Evolutionary conservation across 2,329 filamentous ascomycete species (phyloP).

Genomic region (Colletotrichum tofieldiae): DNA sequence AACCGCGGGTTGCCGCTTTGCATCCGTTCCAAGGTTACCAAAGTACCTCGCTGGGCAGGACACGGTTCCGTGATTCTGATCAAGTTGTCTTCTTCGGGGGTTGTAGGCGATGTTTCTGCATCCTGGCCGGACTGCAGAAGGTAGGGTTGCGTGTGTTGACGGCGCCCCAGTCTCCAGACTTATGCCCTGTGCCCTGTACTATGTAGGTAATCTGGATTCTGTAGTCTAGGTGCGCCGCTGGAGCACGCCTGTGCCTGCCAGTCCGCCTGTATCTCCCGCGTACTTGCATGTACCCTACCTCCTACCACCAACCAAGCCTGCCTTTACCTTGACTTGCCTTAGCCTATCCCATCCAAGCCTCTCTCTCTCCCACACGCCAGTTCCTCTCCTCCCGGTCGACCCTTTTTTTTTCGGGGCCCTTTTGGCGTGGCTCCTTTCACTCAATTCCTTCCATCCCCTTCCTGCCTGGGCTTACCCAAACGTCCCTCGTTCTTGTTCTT

Average conservation of each 20-base stretch:
- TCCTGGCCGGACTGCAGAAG: neutral
- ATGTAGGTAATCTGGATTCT: constrained; percentile 13
- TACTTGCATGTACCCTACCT: constrained; percentile 34
- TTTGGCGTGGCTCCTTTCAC: constrained; percentile 38
- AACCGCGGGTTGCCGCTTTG: constrained; percentile 29
- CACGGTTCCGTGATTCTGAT: neutral
- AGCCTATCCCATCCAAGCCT: constrained; percentile 41
- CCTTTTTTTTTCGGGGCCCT: constrained; percentile 35
- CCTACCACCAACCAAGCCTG: constrained; percentile 28
- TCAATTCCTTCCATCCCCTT: constrained; percentile 38
- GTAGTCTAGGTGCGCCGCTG: constrained; percentile 1
- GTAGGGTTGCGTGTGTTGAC: neutral
- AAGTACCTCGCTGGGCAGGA: constrained; percentile 11
- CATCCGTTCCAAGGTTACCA: constrained; percentile 16
- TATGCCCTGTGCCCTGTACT: neutral
- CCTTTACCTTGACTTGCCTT: constrained; percentile 26
- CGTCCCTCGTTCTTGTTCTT: constrained; percentile 34
- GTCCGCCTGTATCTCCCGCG: constrained; percentile 1
- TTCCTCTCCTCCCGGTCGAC: constrained; percentile 34
- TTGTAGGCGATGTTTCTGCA: neutral
- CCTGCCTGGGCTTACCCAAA: constrained; percentile 39
- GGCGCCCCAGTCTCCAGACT: neutral
- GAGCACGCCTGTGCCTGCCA: neutral
- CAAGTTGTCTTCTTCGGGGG: neutral
- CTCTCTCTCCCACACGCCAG: constrained; percentile 23